phyloP scores from a whole-genome alignment of 2,329 filamentous ascomycete species.

The Colletotrichum destructivum region DNA sequence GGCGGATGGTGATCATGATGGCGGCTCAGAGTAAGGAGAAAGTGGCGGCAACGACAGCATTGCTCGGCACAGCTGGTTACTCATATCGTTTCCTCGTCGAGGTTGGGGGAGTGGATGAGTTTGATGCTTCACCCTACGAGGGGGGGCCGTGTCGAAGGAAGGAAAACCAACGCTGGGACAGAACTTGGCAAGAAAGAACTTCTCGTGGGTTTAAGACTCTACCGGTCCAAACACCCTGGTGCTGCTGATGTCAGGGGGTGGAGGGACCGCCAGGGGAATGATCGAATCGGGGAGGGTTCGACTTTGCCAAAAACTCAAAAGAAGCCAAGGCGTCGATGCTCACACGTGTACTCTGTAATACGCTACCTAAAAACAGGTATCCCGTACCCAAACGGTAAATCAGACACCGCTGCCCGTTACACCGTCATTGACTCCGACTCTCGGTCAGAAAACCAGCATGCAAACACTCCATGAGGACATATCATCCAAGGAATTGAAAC shows the following conservation, averaged over 20 bases:
- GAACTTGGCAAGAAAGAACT: slow-evolving; percentile 11
- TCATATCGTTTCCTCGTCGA: slow-evolving; percentile 33
- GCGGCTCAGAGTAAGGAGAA: slow-evolving; percentile 32
- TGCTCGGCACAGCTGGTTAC: slow-evolving; percentile 29
- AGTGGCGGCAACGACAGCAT: slow-evolving; percentile 37
- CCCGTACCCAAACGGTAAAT: too few species aligned
- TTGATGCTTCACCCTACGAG: not conserved
- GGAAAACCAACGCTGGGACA: slow-evolving; percentile 9
- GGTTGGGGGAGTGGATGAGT: slow-evolving; percentile 1
- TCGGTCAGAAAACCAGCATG: slow-evolving; percentile 14
- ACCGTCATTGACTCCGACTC: slow-evolving; percentile 13
- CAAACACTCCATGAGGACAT: slow-evolving; percentile 21
- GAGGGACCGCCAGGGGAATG: not conserved
- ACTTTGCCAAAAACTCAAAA: slow-evolving; percentile 5
- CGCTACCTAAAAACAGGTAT: too few species aligned
- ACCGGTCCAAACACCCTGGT: slow-evolving; percentile 11
- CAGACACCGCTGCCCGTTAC: not conserved
- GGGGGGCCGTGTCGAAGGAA: not conserved
- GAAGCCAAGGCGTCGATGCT: slow-evolving; percentile 14
- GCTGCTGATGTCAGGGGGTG: too few species aligned
- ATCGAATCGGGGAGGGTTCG: slow-evolving; percentile 16
- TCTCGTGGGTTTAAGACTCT: not conserved
- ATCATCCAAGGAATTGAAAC: not conserved
- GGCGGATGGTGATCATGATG: slow-evolving; percentile 44
- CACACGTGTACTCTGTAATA: slow-evolving; percentile 21